Conservation (phyloP, 1,139 yeast species). For the Scheffersomyces parashehatae region DNA sequence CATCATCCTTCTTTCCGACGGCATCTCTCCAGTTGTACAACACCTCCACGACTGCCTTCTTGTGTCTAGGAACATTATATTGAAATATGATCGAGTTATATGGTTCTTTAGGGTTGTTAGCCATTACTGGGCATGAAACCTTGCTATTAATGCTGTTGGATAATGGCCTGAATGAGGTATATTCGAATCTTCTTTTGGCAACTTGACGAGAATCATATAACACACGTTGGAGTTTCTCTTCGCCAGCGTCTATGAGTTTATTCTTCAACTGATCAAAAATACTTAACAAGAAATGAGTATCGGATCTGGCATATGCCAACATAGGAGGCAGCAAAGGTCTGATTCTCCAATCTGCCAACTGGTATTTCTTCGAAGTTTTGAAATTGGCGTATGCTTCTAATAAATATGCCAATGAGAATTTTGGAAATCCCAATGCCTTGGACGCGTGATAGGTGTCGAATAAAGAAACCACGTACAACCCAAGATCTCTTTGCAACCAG, state of each 20-base stretch:
- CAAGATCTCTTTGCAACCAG: slow-evolving; percentile 96
- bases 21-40: slow-evolving; percentile 83
- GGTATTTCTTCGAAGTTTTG: slow-evolving; percentile 91
- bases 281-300: slow-evolving; percentile 85
- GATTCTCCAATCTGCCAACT: slow-evolving; percentile 94
- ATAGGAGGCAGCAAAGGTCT: slow-evolving; percentile 80
- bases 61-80: slow-evolving; percentile 62
- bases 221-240: slow-evolving; percentile 58
- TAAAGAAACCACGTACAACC: slow-evolving; percentile 82
- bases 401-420: slow-evolving; percentile 80
- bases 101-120: slow-evolving; percentile 52
- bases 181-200: slow-evolving; percentile 81
- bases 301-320: slow-evolving; percentile 89
- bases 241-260: slow-evolving; percentile 47
- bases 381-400: slow-evolving; percentile 80
- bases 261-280: slow-evolving; percentile 77
- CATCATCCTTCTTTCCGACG: slow-evolving; percentile 75
- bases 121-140: slow-evolving; percentile 52
- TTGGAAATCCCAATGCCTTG: slow-evolving; percentile 72
- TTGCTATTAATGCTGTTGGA: slow-evolving; percentile 17
- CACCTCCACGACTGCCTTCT: slow-evolving; percentile 56
- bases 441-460: slow-evolving; percentile 96
- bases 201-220: slow-evolving; percentile 76
- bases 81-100: slow-evolving; percentile 61
- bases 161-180: slow-evolving; percentile 58